phyloP scores from a whole-genome alignment of 345 rosid species.

The Salix brachista region DNA sequence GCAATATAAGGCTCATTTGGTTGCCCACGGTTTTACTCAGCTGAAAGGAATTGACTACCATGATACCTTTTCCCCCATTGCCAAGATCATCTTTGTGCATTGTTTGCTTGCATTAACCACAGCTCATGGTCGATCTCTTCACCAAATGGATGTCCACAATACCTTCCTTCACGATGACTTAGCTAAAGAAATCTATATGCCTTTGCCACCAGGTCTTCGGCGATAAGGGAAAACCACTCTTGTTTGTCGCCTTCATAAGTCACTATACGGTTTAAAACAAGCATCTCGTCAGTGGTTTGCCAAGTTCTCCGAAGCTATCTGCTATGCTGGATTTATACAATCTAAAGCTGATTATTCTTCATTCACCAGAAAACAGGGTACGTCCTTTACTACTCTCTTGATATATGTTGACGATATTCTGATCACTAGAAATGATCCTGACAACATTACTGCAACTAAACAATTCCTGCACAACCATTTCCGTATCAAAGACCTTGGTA shows the following conservation, averaged over 20 bases:
- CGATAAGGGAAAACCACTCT: not conserved
- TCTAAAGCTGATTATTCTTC: not conserved
- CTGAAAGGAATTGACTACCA: not conserved
- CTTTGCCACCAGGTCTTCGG: fast-evolving
- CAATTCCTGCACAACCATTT: not conserved
- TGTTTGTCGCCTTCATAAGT: not conserved
- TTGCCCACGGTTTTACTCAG: not conserved
- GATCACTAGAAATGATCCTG: not conserved
- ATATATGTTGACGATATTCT: not conserved
- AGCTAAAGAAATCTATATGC: not conserved
- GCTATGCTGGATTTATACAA: not conserved
- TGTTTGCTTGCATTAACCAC: not conserved
- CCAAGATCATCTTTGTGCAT: not conserved
- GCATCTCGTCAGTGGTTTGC: not conserved
- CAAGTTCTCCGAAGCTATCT: not conserved
- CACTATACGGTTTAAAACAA: not conserved
- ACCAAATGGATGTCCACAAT: too few species aligned
- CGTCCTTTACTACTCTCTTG: not conserved
- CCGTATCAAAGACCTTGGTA: not conserved
- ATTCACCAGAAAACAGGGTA: not conserved
- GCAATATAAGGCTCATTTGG: not conserved
- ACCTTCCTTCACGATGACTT: not conserved
- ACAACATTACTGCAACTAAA: not conserved
- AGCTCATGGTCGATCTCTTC: too few species aligned
- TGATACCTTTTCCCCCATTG: not conserved